Evolutionary conservation across 805 yeast species (phyloP).

Genomic region (Ogataea kodamae): DNA sequence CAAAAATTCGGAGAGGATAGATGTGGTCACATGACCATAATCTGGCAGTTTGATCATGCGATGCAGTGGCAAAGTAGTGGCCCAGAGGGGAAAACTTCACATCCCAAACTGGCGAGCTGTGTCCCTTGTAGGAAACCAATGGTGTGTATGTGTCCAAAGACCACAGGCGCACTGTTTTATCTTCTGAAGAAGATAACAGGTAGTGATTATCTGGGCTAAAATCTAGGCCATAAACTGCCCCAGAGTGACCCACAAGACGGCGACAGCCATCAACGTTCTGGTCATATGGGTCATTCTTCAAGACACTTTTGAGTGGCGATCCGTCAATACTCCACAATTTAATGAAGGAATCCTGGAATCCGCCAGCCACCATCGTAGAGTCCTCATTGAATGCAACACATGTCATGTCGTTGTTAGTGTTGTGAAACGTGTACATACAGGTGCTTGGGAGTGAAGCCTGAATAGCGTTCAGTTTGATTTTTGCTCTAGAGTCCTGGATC

Average conservation of each 20-base stretch:
- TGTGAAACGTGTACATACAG: conserved; percentile 97
- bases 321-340: conserved; percentile 95
- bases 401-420: conserved; percentile 86
- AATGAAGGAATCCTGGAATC: conserved; percentile 88
- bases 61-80: conserved; percentile 96
- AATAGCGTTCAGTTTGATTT: conserved; percentile 60
- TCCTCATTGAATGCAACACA: conserved; percentile 84
- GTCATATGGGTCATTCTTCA: conserved; percentile 52
- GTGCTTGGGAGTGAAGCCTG: conserved; percentile 90
- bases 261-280: conserved; percentile 35
- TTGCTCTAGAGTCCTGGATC: conserved; percentile 78
- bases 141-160: conserved; percentile 87
- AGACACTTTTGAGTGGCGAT: conserved; percentile 63
- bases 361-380: conserved; percentile 84
- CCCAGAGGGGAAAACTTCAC: conserved; percentile 93
- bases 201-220: conserved; percentile 89
- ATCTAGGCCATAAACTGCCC: conserved; percentile 85
- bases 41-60: conserved; percentile 96
- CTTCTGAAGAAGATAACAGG: conserved; percentile 81
- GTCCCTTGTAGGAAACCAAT: conserved; percentile 92
- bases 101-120: conserved; percentile 96
- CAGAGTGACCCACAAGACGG: conserved; percentile 85
- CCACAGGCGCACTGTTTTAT: conserved; percentile 90
- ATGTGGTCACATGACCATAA: conserved; percentile 98
- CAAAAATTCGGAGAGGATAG: conserved; percentile 91